Percentiles rank a stretch among this genome's conserved stretches.
phyloP scores from a whole-genome alignment of 1,284 basidiomycete genomes.

The Gomphus sp. region DNA sequence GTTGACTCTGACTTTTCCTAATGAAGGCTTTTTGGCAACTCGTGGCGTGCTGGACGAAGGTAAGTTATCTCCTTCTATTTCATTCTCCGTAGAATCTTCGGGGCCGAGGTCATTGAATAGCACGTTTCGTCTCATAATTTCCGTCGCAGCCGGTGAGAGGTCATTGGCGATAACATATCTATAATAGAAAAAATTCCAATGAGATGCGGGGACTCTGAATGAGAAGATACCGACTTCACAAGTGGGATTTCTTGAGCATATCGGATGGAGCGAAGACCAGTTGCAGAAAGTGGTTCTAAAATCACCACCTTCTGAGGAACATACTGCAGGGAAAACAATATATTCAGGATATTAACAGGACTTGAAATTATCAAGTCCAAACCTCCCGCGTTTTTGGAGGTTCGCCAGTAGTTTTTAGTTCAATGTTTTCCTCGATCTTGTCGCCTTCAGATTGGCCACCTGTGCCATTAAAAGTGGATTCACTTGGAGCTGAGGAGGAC shows the following conservation, averaged over 20 bases:
- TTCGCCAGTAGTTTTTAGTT: not conserved
- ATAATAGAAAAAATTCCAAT: not conserved
- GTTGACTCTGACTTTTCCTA: slow-evolving; percentile 68
- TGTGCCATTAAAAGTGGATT: not conserved
- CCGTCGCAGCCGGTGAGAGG: slow-evolving; percentile 74
- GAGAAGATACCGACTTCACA: slow-evolving; percentile 49
- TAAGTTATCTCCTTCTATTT: slow-evolving; percentile 3
- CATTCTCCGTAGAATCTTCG: slow-evolving; percentile 6
- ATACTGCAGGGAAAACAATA: slow-evolving; percentile 27
- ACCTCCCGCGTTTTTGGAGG: not conserved
- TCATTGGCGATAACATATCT: slow-evolving; percentile 95
- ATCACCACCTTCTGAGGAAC: slow-evolving; percentile 66
- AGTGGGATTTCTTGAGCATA: slow-evolving; percentile 97
- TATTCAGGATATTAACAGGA: not conserved
- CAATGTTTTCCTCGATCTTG: not conserved
- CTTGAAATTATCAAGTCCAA: not conserved
- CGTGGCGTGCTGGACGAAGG: slow-evolving; percentile 11
- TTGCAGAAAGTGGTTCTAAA: slow-evolving; percentile 94
- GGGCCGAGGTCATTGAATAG: slow-evolving; percentile 75
- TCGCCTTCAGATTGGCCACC: not conserved
- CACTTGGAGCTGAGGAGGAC: not conserved
- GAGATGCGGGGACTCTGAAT: not conserved
- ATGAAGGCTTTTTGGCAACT: slow-evolving; percentile 15
- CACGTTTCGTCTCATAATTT: slow-evolving; percentile 84
- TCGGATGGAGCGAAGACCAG: slow-evolving; percentile 90